Conservation (phyloP, 139 green algal species). For the Marvania coccoides region DNA sequence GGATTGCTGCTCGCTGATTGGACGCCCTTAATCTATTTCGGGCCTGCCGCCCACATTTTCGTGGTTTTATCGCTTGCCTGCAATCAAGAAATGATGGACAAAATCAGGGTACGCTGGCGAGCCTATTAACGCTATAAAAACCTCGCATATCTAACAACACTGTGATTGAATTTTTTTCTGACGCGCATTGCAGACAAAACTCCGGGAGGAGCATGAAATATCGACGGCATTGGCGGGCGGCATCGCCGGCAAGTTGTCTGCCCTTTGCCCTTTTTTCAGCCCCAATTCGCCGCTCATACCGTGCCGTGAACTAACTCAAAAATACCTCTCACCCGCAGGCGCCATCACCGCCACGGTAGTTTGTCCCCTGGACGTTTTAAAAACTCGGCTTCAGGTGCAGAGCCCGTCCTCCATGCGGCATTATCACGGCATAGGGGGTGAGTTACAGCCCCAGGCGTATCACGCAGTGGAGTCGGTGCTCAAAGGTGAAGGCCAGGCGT, state of each 20-base stretch:
- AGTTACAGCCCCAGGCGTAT: slow-evolving; percentile 8
- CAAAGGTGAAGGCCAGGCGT: slow-evolving; percentile 14
- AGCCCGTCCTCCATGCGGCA: slow-evolving; percentile 14
- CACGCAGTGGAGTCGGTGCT: slow-evolving; percentile 8
- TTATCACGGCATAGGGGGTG: slow-evolving; percentile 54
- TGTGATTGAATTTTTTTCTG: too few species aligned
- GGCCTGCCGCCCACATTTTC: too few species aligned
- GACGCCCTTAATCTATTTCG: too few species aligned
- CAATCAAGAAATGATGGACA: too few species aligned
- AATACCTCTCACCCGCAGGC: slow-evolving; percentile 30
- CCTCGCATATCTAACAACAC: too few species aligned
- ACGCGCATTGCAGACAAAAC: slow-evolving; percentile 5
- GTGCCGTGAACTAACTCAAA: background rate
- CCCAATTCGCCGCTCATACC: background rate
- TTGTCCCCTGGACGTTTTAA: slow-evolving; percentile 95
- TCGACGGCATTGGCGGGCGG: slow-evolving; percentile 22
- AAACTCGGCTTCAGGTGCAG: slow-evolving; percentile 93
- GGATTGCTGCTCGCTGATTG: too few species aligned
- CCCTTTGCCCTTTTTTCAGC: too few species aligned
- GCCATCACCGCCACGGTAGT: slow-evolving; percentile 87
- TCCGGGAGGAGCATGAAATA: slow-evolving; percentile 22
- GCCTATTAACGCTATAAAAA: too few species aligned
- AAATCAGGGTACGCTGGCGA: too few species aligned
- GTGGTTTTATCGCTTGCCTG: too few species aligned
- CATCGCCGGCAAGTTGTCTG: slow-evolving; percentile 15